phyloP scores from a whole-genome alignment of 768 basidiomycete genomes.

The Porpolomopsis calyptriformis region DNA sequence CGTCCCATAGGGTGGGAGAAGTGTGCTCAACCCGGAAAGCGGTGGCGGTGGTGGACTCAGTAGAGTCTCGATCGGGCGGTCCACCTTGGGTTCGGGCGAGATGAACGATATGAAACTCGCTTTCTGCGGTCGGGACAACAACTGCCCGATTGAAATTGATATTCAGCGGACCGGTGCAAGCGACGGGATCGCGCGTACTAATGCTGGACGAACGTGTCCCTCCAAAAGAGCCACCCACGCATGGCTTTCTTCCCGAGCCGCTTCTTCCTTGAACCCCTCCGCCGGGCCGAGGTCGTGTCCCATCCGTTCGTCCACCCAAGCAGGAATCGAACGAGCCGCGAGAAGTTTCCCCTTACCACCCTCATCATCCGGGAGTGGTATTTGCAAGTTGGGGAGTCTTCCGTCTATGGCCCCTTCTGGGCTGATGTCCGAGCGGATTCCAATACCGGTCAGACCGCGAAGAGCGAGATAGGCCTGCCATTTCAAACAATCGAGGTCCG shows the following conservation, averaged over 20 bases:
- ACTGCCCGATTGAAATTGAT: conserved; percentile 22
- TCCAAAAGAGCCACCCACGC: conserved; percentile 80
- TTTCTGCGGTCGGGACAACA: conserved; percentile 37
- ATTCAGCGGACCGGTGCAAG: conserved; percentile 2
- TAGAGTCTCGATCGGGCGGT: conserved; percentile 34
- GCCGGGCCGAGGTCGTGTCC: conserved; percentile 29
- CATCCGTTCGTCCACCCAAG: conserved; percentile 57
- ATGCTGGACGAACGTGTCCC: conserved; percentile 62
- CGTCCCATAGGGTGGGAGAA: conserved; percentile 50
- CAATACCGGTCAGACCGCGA: conserved; percentile 42
- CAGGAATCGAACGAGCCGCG: conserved; percentile 55
- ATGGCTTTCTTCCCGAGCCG: conserved; percentile 59
- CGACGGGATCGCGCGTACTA: conserved; percentile 34
- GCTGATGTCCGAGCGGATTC: conserved; percentile 57
- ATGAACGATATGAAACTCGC: conserved; percentile 35
- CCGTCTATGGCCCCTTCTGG: conserved; percentile 60
- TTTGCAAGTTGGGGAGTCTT: conserved; percentile 60
- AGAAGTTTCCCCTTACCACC: conserved; percentile 40
- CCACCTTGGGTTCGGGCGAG: conserved; percentile 22
- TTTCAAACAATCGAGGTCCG: conserved; percentile 79
- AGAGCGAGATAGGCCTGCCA: conserved; percentile 81
- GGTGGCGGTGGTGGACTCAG: conserved; percentile 61
- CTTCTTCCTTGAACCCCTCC: conserved; percentile 58
- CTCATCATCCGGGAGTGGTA: conserved; percentile 27
- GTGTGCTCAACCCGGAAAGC: conserved; percentile 53